Conservation (phyloP, 768 basidiomycete genomes). For the Trametes cinnabarina region DNA sequence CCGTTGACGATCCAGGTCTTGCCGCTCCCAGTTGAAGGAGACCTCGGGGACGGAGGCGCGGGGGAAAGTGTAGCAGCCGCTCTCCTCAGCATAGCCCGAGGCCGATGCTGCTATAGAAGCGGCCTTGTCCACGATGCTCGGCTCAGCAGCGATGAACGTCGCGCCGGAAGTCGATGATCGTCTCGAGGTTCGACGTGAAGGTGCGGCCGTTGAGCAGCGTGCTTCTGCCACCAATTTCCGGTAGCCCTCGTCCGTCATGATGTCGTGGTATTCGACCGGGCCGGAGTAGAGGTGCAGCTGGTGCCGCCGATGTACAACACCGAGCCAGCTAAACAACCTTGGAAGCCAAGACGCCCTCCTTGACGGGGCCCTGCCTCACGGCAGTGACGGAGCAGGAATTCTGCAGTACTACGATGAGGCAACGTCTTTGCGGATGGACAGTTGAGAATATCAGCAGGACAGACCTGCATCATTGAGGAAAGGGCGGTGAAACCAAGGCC, state of each 20-base stretch:
- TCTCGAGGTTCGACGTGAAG: conserved; percentile 12
- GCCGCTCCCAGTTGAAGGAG: conserved; percentile 31
- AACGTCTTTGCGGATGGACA: too few species aligned
- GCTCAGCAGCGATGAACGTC: conserved; percentile 25
- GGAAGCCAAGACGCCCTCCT: conserved; percentile 26
- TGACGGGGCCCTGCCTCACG: conserved; percentile 19
- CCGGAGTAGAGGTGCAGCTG: conserved; percentile 33
- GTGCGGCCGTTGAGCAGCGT: conserved; percentile 13
- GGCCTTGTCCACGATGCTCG: conserved; percentile 15
- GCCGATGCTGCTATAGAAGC: conserved; percentile 21
- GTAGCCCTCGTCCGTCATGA: conserved; percentile 21
- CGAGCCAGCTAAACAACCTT: conserved; percentile 28
- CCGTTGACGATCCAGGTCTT: conserved; percentile 26
- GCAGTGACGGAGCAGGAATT: conserved; percentile 28
- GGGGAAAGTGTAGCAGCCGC: conserved; percentile 28
- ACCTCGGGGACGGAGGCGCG: conserved; percentile 22
- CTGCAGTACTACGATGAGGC: too few species aligned
- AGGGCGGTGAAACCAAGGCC: conserved; percentile 28
- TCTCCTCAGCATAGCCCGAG: conserved; percentile 11
- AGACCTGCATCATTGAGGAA: conserved; percentile 11
- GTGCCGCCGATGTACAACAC: conserved; percentile 38
- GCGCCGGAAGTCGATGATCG: conserved; percentile 27
- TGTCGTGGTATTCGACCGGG: conserved; percentile 30
- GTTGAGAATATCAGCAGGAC: not conserved
- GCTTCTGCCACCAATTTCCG: conserved; percentile 25